These are phyloP conservation scores for Peronospora farinosa DNA, from an alignment of 352 stramenopile genomes.

Conservation along the genomic window DNA sequence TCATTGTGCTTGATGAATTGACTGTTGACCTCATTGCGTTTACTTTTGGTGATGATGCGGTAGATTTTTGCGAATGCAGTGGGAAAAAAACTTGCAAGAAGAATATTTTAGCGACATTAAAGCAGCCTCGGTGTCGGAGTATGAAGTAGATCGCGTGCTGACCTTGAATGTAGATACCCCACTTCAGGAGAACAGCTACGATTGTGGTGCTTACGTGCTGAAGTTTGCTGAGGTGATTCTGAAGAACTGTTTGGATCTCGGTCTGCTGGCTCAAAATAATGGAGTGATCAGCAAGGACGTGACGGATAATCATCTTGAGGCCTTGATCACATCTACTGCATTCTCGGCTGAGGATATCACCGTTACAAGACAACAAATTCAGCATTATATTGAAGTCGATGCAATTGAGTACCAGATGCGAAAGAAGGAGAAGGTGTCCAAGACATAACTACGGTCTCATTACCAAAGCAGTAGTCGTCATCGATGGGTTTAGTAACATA, in stretches of 20 bases:
- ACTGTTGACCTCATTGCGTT: background rate
- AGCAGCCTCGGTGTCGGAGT: conserved; percentile 17
- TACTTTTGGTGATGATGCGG: background rate
- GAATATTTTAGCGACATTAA: conserved; percentile 7
- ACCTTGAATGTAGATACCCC: conserved; percentile 36
- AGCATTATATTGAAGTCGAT: conserved; percentile 32
- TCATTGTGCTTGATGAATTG: background rate
- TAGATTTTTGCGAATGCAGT: conserved; percentile 51
- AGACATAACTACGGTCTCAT: conserved; percentile 2
- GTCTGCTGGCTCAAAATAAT: conserved; percentile 16
- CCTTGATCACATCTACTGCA: conserved; percentile 32
- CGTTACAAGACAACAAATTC: conserved; percentile 29
- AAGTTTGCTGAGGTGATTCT: conserved; percentile 59
- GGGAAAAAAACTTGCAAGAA: conserved; percentile 28
- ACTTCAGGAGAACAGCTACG: conserved; percentile 55
- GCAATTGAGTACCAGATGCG: conserved; percentile 22
- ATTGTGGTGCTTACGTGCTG: conserved; percentile 63
- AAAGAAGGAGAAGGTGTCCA: conserved; percentile 16
- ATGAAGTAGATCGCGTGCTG: conserved; percentile 32
- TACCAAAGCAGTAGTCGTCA: background rate
- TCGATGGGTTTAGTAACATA: background rate
- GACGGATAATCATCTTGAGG: conserved; percentile 35
- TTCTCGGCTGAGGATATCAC: conserved; percentile 42
- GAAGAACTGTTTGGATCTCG: conserved; percentile 29
- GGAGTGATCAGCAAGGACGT: conserved; percentile 36